Evolutionary conservation across 805 yeast genomes (phyloP).

Genomic region (Maudiozyma turicensis): DNA sequence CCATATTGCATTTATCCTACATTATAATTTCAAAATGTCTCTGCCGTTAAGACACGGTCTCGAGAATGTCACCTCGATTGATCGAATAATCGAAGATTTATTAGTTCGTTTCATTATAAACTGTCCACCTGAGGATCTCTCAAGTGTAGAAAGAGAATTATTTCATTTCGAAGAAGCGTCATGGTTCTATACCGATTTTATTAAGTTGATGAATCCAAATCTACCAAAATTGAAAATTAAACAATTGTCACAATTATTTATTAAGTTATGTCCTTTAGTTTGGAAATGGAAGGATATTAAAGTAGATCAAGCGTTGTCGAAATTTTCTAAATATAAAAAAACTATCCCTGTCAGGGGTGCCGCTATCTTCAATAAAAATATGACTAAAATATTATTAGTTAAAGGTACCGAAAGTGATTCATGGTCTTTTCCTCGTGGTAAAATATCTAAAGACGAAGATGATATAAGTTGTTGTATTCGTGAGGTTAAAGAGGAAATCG

Average conservation of each 20-base stretch:
- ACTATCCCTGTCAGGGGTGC: conserved; percentile 95
- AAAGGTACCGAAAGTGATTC: conserved; percentile 73
- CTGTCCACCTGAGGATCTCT: conserved; percentile 84
- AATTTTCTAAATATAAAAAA: conserved; percentile 77
- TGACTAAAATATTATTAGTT: conserved; percentile 68
- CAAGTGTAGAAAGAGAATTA: conserved; percentile 55
- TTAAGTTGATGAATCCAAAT: conserved; percentile 58
- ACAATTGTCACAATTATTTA: conserved; percentile 56
- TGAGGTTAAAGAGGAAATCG: conserved; percentile 89
- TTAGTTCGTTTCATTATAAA: conserved; percentile 84
- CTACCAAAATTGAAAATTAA: conserved; percentile 74
- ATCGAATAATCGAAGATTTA: conserved; percentile 72
- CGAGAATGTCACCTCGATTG: conserved; percentile 50
- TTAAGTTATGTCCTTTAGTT: conserved; percentile 61
- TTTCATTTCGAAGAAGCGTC: conserved; percentile 97
- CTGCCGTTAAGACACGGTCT: conserved; percentile 47
- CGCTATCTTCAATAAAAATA: conserved; percentile 63
- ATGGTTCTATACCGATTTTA: conserved; percentile 90
- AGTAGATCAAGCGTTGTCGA: conserved; percentile 57
- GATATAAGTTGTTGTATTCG: conserved; percentile 85
- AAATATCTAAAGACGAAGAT: conserved; percentile 84
- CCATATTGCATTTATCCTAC: background rate
- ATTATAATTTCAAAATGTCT: conserved; percentile 35
- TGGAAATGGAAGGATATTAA: conserved; percentile 78
- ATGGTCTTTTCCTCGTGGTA: conserved; percentile 97